Evolutionary conservation across 768 basidiomycete genomes (phyloP), one percentile per base, ranked within the genome.

Genomic region (Collybia sp.): DNA sequence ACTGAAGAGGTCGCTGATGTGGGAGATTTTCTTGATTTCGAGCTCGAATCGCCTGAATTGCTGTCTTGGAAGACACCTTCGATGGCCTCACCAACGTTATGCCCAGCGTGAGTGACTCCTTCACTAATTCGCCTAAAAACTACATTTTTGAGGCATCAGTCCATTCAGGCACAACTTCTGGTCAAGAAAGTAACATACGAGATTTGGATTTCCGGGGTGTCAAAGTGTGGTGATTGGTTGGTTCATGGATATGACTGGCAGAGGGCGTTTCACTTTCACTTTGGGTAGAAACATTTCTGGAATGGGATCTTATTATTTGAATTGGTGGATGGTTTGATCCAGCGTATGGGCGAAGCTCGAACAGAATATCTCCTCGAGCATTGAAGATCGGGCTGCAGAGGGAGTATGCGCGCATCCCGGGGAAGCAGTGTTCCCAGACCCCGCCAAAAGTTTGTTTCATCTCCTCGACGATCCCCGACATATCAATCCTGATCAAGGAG

Each of bases 321-420:
- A 15, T 20, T 19, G n/a, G 40, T 13, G 13, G 32, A n/a, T 12
- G 46, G 10, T 13, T 31, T n/a, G 17, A 31, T 25, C 19, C 46
- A 42, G n/a, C 17, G 15, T 17, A 47, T 42, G 41, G 41, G 33
- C 40, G 46, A 12, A 52, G 40, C n/a, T 52, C 51, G 41, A 52
- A 49, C 13, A 42, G 13, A 37, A 52, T 42, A 40, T 52, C 51
- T 30, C 51, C 51, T n/a, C 34, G 25, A 12, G 11, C 20, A 30
- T 45, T 52, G 49, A 52, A 52, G 33, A 45, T 19, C 16, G 51
- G 51, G 44, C 46, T 50, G 44, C 40, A 35, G 33, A 53, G 47
- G 13, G 48, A 46, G 40, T 45, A 53, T 12, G 50, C 48, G 16
- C 40, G 31, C 10, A 37, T 31, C 30, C 51, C 51, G 2, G 51